A percentile compares a stretch with the other conserved stretches of the same genome.
Conservation (phyloP, 805 yeast species). For the Lachancea dasiensis region DNA sequence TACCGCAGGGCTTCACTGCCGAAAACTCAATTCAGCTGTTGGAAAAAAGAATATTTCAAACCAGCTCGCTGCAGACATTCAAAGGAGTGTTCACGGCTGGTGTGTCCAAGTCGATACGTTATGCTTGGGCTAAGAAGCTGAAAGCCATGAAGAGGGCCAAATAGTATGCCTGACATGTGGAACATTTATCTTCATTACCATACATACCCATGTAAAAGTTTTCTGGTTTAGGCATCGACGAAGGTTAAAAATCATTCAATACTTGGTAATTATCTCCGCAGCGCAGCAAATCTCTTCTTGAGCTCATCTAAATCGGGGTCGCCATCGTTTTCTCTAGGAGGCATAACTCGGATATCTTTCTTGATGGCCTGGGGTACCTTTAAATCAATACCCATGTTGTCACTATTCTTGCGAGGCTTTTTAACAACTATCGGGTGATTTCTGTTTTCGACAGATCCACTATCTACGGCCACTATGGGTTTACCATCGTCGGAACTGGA, state of each 20-base stretch:
- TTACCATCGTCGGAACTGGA: conserved; percentile 21
- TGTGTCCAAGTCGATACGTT: conserved; percentile 55
- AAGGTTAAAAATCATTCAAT: no score
- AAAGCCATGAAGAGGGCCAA: conserved; percentile 29
- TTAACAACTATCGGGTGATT: conserved; percentile 39
- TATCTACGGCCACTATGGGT: conserved; percentile 36
- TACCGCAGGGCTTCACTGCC: conserved; percentile 36
- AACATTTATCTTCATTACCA: neutral
- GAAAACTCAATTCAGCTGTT: conserved; percentile 36
- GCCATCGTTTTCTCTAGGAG: conserved; percentile 15
- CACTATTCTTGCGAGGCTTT: conserved; percentile 39
- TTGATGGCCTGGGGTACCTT: conserved; percentile 39
- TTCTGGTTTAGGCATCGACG: no score
- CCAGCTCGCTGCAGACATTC: conserved; percentile 69
- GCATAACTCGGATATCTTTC: conserved; percentile 31
- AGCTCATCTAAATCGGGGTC: conserved; percentile 57
- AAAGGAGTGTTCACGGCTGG: conserved; percentile 93
- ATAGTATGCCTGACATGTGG: no score
- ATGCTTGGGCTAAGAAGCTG: conserved; percentile 65
- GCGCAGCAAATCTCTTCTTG: conserved; percentile 70
- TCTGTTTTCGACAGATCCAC: conserved; percentile 23
- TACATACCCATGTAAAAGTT: neutral
- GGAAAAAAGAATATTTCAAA: conserved; percentile 51
- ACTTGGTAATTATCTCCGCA: conserved; percentile 47
- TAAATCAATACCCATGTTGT: conserved; percentile 35